phyloP scores from a whole-genome alignment of 2,329 filamentous ascomycete species.

The Phyllachora maydis region DNA sequence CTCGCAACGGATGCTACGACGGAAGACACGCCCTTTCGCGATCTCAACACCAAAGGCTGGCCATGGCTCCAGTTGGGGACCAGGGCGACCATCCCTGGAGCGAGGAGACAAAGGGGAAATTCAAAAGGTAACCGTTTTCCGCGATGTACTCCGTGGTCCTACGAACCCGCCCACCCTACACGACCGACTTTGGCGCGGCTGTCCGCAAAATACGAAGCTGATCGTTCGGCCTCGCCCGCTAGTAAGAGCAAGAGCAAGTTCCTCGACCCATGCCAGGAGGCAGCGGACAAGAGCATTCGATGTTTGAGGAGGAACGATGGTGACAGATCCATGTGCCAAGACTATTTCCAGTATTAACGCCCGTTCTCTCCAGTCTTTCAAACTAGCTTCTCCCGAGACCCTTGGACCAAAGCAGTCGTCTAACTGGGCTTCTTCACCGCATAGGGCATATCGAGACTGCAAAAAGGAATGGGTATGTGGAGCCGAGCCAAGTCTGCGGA shows the following conservation, averaged over 20 bases:
- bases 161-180: not conserved
- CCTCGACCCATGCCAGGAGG: slow-evolving; percentile 90
- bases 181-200: not conserved
- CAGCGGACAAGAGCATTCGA: slow-evolving; percentile 63
- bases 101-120: slow-evolving; percentile 39
- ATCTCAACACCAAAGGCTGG: too few relatives aligned
- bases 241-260: slow-evolving; percentile 83
- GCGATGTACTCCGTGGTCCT: slow-evolving; percentile 3
- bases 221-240: too few relatives aligned
- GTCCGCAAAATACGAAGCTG: too few relatives aligned
- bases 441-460: slow-evolving; percentile 78
- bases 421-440: too few relatives aligned
- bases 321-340: slow-evolving; percentile 72
- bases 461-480: slow-evolving; percentile 78
- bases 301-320: slow-evolving; percentile 79
- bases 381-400: too few relatives aligned
- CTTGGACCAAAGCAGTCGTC: too few relatives aligned
- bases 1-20: too few relatives aligned
- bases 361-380: slow-evolving; percentile 1
- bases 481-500: too few relatives aligned
- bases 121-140: slow-evolving; percentile 17
- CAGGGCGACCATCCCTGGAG: slow-evolving; percentile 39
- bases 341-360: slow-evolving; percentile 74
- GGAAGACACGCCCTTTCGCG: too few relatives aligned
- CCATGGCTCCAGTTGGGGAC: too few relatives aligned